A percentile compares a stretch with the other conserved stretches of the same genome.
Conservation (phyloP, 2,329 filamentous ascomycete species). For the Hypoxylon rubiginosum region DNA sequence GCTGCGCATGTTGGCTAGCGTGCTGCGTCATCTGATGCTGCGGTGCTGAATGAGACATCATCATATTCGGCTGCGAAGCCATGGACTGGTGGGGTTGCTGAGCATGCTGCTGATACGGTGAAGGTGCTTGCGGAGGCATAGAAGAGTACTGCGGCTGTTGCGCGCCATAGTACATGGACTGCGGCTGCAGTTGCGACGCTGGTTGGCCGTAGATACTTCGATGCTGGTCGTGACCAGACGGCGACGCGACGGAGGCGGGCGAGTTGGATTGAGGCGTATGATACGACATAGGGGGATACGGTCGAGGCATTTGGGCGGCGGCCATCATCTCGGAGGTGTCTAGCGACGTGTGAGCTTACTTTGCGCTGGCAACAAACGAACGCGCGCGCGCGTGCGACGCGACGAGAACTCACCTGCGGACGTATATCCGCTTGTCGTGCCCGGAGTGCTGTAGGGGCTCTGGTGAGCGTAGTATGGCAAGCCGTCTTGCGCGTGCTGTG, state of each 20-base stretch:
- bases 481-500: slow-evolving; percentile 77
- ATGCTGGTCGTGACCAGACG: slow-evolving; percentile 90
- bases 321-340: slow-evolving; percentile 77
- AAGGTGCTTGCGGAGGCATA: slow-evolving; percentile 74
- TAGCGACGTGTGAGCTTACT: slow-evolving; percentile 49
- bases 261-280: slow-evolving; percentile 97
- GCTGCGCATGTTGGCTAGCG: slow-evolving; percentile 68
- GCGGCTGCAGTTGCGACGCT: slow-evolving; percentile 81
- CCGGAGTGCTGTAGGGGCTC: slow-evolving; percentile 86
- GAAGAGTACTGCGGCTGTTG: slow-evolving; percentile 74
- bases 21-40: slow-evolving; percentile 72
- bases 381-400: slow-evolving; percentile 32
- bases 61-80: slow-evolving; percentile 74
- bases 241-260: slow-evolving; percentile 91
- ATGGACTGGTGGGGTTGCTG: slow-evolving; percentile 70
- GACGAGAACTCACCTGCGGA: slow-evolving; percentile 78
- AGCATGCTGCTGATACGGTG: slow-evolving; percentile 72
- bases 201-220: slow-evolving; percentile 87
- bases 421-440: slow-evolving; percentile 85
- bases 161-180: slow-evolving; percentile 80
- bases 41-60: slow-evolving; percentile 72
- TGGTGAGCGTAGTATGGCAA: slow-evolving; percentile 83
- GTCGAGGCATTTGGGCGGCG: slow-evolving; percentile 76
- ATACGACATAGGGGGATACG: slow-evolving; percentile 90
- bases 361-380: slow-evolving; percentile 8